Evolutionary conservation across 2,329 filamentous ascomycete genomes (phyloP).

Genomic region (Paracoccidioides brasiliensis): DNA sequence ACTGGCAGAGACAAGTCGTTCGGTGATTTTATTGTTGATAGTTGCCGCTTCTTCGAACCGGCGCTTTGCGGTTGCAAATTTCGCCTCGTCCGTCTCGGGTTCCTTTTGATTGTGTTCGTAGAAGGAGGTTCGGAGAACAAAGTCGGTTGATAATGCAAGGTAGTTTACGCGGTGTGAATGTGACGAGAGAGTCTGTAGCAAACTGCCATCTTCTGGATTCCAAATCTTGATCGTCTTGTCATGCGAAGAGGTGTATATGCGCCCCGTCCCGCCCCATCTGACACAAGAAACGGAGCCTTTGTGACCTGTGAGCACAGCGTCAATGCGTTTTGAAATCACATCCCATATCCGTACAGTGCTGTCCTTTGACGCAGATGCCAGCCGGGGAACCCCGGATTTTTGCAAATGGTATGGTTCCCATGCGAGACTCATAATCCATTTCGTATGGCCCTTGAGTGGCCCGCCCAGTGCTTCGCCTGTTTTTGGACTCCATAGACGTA

Average conservation of each 20-base stretch:
- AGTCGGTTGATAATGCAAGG: slow-evolving; percentile 83
- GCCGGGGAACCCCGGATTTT: slow-evolving; percentile 54
- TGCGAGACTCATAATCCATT: slow-evolving; percentile 74
- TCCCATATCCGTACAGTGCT: slow-evolving; percentile 80
- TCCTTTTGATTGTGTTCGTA: slow-evolving; percentile 67
- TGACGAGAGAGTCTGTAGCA: slow-evolving; percentile 63
- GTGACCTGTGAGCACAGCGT: slow-evolving; percentile 76
- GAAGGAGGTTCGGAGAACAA: slow-evolving; percentile 71
- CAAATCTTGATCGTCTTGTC: slow-evolving; percentile 90
- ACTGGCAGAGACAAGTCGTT: slow-evolving; percentile 77
- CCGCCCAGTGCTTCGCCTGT: slow-evolving; percentile 62
- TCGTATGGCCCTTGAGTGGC: slow-evolving; percentile 69
- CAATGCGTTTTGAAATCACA: slow-evolving; percentile 61
- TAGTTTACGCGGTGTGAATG: slow-evolving; percentile 97
- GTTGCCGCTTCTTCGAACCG: slow-evolving; percentile 77
- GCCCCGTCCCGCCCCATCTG: slow-evolving; percentile 81
- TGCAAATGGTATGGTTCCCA: slow-evolving; percentile 94
- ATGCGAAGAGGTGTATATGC: slow-evolving; percentile 73
- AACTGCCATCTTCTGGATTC: slow-evolving; percentile 64
- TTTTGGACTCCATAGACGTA: slow-evolving; percentile 78
- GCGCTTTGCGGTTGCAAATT: slow-evolving; percentile 59
- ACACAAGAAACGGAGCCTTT: slow-evolving; percentile 82
- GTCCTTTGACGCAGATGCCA: slow-evolving; percentile 85
- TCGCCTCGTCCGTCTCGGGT: slow-evolving; percentile 56
- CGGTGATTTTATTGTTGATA: slow-evolving; percentile 61